Evolutionary conservation across 2,329 filamentous ascomycete species (phyloP), one percentile per base, ranked within the genome.

Genomic region (Parafenestella ontariensis): DNA sequence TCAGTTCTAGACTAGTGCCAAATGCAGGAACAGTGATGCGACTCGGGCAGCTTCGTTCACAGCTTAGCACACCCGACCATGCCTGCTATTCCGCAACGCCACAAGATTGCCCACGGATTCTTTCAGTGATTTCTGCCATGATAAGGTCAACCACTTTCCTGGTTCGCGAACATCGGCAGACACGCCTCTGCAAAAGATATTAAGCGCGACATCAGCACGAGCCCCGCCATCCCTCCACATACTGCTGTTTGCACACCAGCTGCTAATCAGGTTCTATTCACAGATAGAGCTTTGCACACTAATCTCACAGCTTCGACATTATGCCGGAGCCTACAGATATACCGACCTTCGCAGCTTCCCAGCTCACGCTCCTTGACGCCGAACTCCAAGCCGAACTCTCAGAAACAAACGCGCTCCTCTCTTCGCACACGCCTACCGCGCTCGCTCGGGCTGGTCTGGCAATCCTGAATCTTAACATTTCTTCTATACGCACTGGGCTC

Each of bases 401-500:
- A 42, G 88, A 92, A 75, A 91, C 88, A 20, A 83, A 86, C 61
- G 77, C 82, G 36, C 84, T 92, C 53, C 83, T 92, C 54, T 82
- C 86, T 40, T 84, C 83, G 41, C 85, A 89, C 73, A 86, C 87
- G 43, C 91, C 91, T 4, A 79, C 83, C 0, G 81, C 85, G 1
- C 85, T 96, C 11, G 85, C 91, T 70, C 87, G 89, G 54, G 89
- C 89, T 5, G 91, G 91, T n/a, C 82, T 92, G 36, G 91, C 91
- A 28, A 81, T 95, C 65, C 86, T 87, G 15, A 94, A 93, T 75
- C 85, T 98, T 8, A 79, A 85, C 28, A 79, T 96, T 29, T 81
- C 84, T 10, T 88, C 89, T 17, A 90, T 90, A 71, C 88, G 93
- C 26, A 99, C 95, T 0, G 95, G 95, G 0, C 82, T 97, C 33